Base-by-base conservation (phyloP, 2,329 filamentous ascomycete species). In the Cladosporium colombiae region DNA sequence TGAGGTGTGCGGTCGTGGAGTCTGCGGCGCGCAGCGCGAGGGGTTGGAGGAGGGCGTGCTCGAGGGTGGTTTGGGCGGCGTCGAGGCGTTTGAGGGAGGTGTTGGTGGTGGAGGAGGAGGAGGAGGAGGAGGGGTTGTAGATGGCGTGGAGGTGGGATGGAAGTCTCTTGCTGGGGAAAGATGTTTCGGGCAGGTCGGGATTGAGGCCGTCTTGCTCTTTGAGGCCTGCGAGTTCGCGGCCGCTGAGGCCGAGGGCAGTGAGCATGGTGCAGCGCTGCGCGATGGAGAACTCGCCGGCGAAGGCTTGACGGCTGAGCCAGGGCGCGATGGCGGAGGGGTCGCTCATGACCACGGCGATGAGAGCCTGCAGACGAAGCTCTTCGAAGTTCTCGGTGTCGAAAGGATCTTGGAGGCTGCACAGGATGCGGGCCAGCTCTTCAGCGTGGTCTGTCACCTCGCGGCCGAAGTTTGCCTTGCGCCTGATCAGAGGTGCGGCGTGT, bases 231-330 rank as follows among this genome's bases (percentile, higher is more conserved):
- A 99, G 79, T 77, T 98, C 93, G 66, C 94, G 86, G 2, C 91
- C 91, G 33, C 90, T 87, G 0, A 99, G 81, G 0, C 93, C 94
- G 4, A 99, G 81, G 0, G 91, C 89, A 23, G 92, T 89, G 62
- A 99, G 88, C 44, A 98, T 84, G 0, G 91, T 87, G 8, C 90
- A 91, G 46, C 95, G 86, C 76, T 98, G 94, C 0, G 89, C 86
- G 44, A 98, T 81, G 0, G 93, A 97, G 77, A 95, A 93, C 75
- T 99, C 95, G 18, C 93, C 93, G 50, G 92, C 89, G 75, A 97
- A 98, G 75, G 95, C 96, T 0, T 91, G 90, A 65, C 89, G 88
- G 3, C 90, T 88, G 66, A 96, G 91, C 90, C 92, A 96, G 16
- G 88, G 91, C 0, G 88, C 93, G 86, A 97, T 92, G 62, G 86